Evolutionary conservation across 805 yeast genomes (phyloP).

Genomic region (Yarrowia sp.): DNA sequence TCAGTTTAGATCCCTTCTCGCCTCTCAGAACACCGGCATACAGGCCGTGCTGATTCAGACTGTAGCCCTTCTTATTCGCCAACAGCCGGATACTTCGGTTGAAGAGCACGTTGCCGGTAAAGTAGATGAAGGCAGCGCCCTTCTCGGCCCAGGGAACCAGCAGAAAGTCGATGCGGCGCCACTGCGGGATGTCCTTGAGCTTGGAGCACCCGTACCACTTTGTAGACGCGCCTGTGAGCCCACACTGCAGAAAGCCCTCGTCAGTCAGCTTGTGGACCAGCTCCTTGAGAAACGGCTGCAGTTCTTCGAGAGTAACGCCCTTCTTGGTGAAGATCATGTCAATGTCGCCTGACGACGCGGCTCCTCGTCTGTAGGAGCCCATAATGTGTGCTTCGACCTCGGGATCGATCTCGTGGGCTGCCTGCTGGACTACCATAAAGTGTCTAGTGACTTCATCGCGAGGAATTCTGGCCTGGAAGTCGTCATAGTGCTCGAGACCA

Average conservation of each 20-base stretch:
- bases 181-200: slow-evolving; percentile 36
- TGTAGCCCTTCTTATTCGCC: slow-evolving; percentile 44
- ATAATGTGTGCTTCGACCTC: slow-evolving; percentile 42
- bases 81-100: slow-evolving; percentile 48
- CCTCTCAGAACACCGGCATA: slow-evolving; percentile 32
- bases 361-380: slow-evolving; percentile 56
- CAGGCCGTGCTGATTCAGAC: slow-evolving; percentile 48
- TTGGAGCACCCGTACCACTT: slow-evolving; percentile 41
- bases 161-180: slow-evolving; percentile 56
- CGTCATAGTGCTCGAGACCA: slow-evolving; percentile 50
- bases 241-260: slow-evolving; percentile 40
- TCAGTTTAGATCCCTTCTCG: slow-evolving; percentile 27
- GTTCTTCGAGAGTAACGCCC: slow-evolving; percentile 35
- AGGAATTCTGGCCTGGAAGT: slow-evolving; percentile 48
- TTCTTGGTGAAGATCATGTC: slow-evolving; percentile 49
- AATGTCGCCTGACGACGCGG: slow-evolving; percentile 50
- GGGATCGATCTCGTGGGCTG: slow-evolving; percentile 40
- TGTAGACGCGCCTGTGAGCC: slow-evolving; percentile 12
- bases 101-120: slow-evolving; percentile 54
- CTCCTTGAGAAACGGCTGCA: slow-evolving; percentile 32
- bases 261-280: slow-evolving; percentile 35
- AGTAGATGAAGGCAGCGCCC: slow-evolving; percentile 53
- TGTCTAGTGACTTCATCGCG: slow-evolving; percentile 48
- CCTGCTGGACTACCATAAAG: slow-evolving; percentile 38
- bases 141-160: slow-evolving; percentile 46